Evolutionary conservation across 2,329 filamentous ascomycete species (phyloP).

Genomic region (Colletotrichum salicis): DNA sequence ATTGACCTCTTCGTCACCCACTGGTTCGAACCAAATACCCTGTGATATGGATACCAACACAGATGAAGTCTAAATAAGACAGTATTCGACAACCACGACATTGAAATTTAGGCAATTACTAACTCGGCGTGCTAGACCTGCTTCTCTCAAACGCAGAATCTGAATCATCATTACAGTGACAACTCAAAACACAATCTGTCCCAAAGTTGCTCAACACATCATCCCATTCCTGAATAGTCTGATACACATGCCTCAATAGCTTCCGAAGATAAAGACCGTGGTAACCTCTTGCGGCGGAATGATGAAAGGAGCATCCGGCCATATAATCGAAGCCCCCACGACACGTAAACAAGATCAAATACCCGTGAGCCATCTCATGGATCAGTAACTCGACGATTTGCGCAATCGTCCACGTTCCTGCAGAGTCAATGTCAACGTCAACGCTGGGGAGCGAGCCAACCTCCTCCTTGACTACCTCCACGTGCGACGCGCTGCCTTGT

Average conservation of each 20-base stretch:
- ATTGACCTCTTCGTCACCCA: no score
- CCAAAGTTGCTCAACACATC: constrained; percentile 1
- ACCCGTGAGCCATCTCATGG: constrained; percentile 36
- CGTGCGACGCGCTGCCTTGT: background rate
- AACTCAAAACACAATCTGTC: background rate
- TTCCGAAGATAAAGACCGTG: background rate
- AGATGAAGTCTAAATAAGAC: no score
- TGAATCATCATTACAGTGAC: background rate
- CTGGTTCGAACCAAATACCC: no score
- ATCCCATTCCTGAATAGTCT: constrained; percentile 16
- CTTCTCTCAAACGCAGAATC: background rate
- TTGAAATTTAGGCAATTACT: no score
- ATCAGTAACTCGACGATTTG: constrained; percentile 46
- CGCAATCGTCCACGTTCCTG: constrained; percentile 37
- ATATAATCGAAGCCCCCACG: background rate
- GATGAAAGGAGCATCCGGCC: background rate
- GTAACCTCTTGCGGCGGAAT: background rate
- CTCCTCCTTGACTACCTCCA: background rate
- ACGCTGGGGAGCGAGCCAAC: background rate
- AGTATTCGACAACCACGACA: no score
- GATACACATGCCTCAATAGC: constrained; percentile 12
- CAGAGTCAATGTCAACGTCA: background rate
- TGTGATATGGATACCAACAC: no score
- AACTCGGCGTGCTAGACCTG: background rate
- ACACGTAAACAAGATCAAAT: constrained; percentile 15